phyloP scores from a whole-genome alignment of 768 basidiomycete species.

The Baorangia bicolor region DNA sequence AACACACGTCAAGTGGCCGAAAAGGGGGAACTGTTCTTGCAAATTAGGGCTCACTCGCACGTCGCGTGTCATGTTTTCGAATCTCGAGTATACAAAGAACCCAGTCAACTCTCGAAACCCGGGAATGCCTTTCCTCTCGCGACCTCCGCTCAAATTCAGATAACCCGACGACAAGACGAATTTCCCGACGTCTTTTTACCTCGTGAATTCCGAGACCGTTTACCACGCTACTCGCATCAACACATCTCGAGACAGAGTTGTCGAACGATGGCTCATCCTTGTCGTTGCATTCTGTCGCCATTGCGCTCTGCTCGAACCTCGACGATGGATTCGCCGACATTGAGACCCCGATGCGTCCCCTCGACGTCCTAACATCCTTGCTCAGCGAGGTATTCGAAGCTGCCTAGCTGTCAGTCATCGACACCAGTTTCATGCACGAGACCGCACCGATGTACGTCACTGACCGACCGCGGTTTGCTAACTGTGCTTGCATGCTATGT shows the following conservation, averaged over 20 bases:
- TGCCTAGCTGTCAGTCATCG: constrained; percentile 45
- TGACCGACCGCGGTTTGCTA: constrained; percentile 86
- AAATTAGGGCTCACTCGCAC: no score
- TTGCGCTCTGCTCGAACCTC: constrained; percentile 89
- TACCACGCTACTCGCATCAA: neutral
- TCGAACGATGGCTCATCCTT: neutral
- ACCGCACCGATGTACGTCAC: constrained; percentile 94
- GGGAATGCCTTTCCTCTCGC: constrained; percentile 69
- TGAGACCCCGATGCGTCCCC: constrained; percentile 66
- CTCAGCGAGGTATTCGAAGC: constrained; percentile 22
- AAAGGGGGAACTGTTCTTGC: no score
- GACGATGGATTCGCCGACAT: constrained; percentile 86
- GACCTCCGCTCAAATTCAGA: constrained; percentile 59
- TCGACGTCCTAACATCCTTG: constrained; percentile 51
- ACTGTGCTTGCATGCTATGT: no score
- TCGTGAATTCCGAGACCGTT: neutral
- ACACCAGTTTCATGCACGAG: constrained; percentile 93
- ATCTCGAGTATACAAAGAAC: constrained; percentile 35
- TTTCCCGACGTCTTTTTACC: constrained; percentile 26
- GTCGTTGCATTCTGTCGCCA: constrained; percentile 44
- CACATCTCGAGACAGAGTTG: neutral
- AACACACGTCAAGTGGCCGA: no score
- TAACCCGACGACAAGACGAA: constrained; percentile 47
- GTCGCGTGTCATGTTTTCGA: constrained; percentile 49
- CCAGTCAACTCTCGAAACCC: no score